Conservation (phyloP, 2,329 filamentous ascomycete species). For the Rugonectria rugulosa region DNA sequence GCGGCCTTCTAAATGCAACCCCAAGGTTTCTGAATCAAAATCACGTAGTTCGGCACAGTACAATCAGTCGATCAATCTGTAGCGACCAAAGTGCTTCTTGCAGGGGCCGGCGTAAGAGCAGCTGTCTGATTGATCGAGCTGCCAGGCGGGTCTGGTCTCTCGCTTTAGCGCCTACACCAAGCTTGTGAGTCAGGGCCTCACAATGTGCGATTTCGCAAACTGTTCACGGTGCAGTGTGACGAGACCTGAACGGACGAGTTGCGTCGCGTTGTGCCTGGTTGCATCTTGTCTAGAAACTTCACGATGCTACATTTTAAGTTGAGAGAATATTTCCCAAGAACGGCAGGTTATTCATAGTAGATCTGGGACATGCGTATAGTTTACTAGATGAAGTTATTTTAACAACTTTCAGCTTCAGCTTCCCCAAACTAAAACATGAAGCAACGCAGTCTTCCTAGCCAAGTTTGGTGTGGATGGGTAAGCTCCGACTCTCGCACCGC, state of each 20-base stretch:
- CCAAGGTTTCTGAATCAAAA: slow-evolving; percentile 27
- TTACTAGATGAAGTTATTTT: too few relatives aligned
- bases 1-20: slow-evolving; percentile 19
- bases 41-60: slow-evolving; percentile 31
- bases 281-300: not conserved
- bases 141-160: slow-evolving; percentile 32
- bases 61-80: slow-evolving; percentile 40
- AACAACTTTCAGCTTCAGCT: too few relatives aligned
- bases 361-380: too few relatives aligned
- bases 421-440: too few relatives aligned
- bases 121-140: slow-evolving; percentile 33
- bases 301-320: too few relatives aligned
- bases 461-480: slow-evolving; percentile 10
- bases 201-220: slow-evolving; percentile 22
- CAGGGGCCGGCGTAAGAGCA: slow-evolving; percentile 22
- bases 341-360: too few relatives aligned
- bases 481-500: slow-evolving; percentile 15
- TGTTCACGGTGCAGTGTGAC: slow-evolving; percentile 14
- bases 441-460: too few relatives aligned
- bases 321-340: too few relatives aligned
- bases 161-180: slow-evolving; percentile 31
- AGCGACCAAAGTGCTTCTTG: slow-evolving; percentile 25
- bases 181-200: slow-evolving; percentile 22
- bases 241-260: not conserved
- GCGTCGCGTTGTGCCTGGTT: not conserved